Evolutionary conservation across 352 stramenopile species (phyloP).

Genomic region (Globisporangium paddicum): DNA sequence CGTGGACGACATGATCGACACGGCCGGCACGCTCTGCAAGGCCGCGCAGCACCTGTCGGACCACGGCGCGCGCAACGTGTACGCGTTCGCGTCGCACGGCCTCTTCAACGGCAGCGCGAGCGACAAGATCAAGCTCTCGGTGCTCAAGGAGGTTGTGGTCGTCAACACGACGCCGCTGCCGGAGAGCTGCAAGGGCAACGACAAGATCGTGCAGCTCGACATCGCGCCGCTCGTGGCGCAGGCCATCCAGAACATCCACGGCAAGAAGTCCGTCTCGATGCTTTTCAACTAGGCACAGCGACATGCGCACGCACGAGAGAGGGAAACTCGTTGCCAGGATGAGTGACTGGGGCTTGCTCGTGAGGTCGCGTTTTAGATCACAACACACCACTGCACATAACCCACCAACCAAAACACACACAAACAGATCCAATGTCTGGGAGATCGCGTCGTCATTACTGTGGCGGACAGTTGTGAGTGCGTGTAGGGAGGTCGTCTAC

Average conservation of each 20-base stretch:
- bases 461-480: too few species aligned
- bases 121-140: constrained; percentile 87
- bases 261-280: constrained; percentile 99
- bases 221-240: constrained; percentile 97
- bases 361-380: constrained; percentile 1
- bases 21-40: constrained; percentile 98
- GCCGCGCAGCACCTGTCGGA: constrained; percentile 95
- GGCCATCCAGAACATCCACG: constrained; percentile 99
- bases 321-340: not conserved
- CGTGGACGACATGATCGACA: constrained; percentile 99
- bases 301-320: not conserved
- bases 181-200: constrained; percentile 90
- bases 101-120: constrained; percentile 94
- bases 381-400: not conserved
- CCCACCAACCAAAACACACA: constrained; percentile 1
- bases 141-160: constrained; percentile 89
- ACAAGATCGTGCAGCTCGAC: constrained; percentile 98
- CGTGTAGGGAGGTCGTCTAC: too few species aligned
- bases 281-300: constrained; percentile 95
- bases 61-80: constrained; percentile 96
- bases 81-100: constrained; percentile 98
- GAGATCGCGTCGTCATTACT: too few species aligned
- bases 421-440: not conserved
- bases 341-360: not conserved
- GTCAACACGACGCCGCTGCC: constrained; percentile 87